phyloP scores from a whole-genome alignment of 2,329 filamentous ascomycete genomes.

The Coniochaeta sp. region DNA sequence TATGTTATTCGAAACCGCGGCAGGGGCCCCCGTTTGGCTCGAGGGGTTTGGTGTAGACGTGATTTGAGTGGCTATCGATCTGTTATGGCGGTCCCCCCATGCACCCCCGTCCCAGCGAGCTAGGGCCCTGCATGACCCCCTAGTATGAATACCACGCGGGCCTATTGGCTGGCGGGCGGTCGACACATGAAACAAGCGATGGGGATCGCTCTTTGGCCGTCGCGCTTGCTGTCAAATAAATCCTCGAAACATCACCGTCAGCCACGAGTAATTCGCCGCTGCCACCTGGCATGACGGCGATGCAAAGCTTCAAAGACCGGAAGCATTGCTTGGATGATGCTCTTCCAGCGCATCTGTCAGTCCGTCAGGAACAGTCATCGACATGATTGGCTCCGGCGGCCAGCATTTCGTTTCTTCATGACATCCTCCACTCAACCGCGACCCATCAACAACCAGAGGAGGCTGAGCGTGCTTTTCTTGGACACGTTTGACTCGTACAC shows the following conservation, averaged over 20 bases:
- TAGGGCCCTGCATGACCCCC: conserved; percentile 1
- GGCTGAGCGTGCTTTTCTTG: neutral
- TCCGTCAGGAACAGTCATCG: neutral
- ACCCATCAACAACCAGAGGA: neutral
- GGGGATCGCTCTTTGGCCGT: neutral
- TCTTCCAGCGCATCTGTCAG: neutral
- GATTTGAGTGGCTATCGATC: neutral
- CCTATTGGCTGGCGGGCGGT: conserved; percentile 1
- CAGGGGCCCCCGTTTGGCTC: conserved; percentile 1
- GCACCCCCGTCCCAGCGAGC: neutral
- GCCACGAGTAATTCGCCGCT: neutral
- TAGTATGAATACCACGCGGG: neutral
- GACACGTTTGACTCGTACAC: neutral
- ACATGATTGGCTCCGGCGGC: neutral
- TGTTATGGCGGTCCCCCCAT: neutral
- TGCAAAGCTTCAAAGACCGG: neutral
- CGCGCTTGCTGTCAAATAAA: neutral
- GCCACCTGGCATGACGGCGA: neutral
- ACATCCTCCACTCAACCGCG: neutral
- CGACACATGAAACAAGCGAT: conserved; percentile 4
- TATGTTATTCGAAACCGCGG: conserved; percentile 1
- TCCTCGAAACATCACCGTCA: too few relatives aligned
- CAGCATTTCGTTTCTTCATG: neutral
- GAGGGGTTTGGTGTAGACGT: neutral
- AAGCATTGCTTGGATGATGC: neutral